Conservation (phyloP, 2,329 filamentous ascomycete species). For the Penicillium italicum region DNA sequence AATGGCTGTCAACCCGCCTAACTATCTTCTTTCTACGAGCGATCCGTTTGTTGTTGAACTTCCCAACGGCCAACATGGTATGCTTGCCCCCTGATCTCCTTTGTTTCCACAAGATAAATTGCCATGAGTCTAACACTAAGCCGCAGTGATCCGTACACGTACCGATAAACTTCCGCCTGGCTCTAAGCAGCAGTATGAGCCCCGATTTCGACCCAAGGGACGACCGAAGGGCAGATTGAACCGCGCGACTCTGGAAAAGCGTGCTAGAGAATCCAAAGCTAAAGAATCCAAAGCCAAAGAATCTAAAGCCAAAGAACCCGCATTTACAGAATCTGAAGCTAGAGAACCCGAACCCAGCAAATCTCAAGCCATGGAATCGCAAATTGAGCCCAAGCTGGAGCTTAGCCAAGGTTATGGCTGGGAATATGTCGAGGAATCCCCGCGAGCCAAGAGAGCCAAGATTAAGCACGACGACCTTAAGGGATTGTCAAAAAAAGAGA, state of each 20-base stretch:
- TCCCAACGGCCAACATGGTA: conserved; percentile 34
- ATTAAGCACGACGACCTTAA: conserved; percentile 18
- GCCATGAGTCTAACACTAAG: background rate
- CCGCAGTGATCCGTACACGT: conserved; percentile 11
- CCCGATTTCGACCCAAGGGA: conserved; percentile 4
- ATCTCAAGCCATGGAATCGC: background rate
- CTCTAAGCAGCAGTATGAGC: conserved; percentile 7
- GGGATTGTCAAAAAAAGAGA: conserved; percentile 39
- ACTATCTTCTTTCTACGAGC: conserved; percentile 34
- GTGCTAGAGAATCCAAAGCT: background rate
- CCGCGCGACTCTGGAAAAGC: conserved; percentile 8
- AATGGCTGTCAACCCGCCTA: conserved; percentile 27
- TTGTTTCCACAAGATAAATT: conserved; percentile 9
- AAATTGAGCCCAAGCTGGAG: background rate
- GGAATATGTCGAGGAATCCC: conserved; percentile 4
- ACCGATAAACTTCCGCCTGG: conserved; percentile 8
- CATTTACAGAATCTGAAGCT: background rate
- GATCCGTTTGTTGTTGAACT: conserved; percentile 33
- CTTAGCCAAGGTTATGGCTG: conserved; percentile 1
- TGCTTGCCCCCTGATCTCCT: conserved; percentile 3
- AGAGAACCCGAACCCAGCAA: background rate
- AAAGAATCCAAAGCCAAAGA: background rate
- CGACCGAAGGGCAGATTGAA: conserved; percentile 18
- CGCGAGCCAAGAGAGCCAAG: conserved; percentile 12
- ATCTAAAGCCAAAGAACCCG: background rate